A percentile compares a stretch with the other conserved stretches of the same genome.
phyloP scores from a whole-genome alignment of 169 alveolate species.

The Plasmodium sp. region DNA sequence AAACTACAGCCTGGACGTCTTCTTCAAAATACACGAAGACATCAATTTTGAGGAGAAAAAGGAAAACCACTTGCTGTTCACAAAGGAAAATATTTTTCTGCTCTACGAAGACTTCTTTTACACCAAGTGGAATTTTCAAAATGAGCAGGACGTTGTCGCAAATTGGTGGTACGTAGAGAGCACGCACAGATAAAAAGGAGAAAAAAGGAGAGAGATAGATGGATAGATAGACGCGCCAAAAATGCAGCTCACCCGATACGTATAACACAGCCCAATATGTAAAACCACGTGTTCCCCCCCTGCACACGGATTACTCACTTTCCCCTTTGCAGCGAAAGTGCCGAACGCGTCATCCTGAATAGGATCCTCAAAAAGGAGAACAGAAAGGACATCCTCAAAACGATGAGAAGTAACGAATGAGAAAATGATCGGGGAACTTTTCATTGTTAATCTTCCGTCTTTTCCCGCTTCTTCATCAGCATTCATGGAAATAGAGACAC shows the following conservation, averaged over 20 bases:
- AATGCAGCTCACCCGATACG: background rate
- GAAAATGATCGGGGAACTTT: background rate
- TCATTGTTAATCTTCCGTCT: background rate
- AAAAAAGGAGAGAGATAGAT: background rate
- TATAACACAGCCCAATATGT: background rate
- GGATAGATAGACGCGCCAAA: background rate
- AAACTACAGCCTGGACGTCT: constrained; percentile 36
- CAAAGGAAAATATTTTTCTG: constrained; percentile 69
- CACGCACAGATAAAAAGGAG: background rate
- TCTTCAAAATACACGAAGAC: constrained; percentile 66
- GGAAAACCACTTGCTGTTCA: constrained; percentile 47
- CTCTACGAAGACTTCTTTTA: constrained; percentile 44
- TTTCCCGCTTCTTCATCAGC: background rate
- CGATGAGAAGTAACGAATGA: constrained; percentile 36
- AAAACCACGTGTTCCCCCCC: background rate
- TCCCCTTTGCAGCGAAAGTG: constrained; percentile 20
- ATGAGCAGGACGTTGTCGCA: constrained; percentile 49
- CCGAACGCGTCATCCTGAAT: constrained; percentile 45
- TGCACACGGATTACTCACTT: background rate
- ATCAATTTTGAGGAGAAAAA: constrained; percentile 55
- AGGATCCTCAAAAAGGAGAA: constrained; percentile 59
- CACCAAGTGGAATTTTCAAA: constrained; percentile 40
- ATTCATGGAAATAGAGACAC: background rate
- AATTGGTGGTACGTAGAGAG: constrained; percentile 48
- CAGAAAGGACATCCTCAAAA: constrained; percentile 41